Percentiles rank a stretch among this genome's conserved stretches.
Conservation (phyloP, 345 rosid genomes). For the Pistacia vera region DNA sequence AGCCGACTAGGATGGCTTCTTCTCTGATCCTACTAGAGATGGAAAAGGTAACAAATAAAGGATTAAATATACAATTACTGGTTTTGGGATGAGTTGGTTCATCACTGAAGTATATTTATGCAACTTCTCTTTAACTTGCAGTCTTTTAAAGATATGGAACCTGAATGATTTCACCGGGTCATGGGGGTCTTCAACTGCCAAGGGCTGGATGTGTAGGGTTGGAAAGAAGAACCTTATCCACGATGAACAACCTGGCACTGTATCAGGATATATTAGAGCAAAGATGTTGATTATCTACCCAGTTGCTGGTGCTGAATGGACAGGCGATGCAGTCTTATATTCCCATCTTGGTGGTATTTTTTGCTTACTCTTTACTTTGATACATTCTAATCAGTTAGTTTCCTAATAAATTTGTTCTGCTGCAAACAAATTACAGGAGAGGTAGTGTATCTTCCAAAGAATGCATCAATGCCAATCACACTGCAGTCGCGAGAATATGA, state of each 20-base stretch:
- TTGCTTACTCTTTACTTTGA: not conserved
- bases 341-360: conserved; percentile 63
- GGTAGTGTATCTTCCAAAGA: conserved; percentile 54
- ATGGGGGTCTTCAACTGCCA: conserved; percentile 68
- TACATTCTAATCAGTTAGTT: not conserved
- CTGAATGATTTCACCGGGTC: conserved; percentile 61
- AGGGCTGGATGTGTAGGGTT: conserved; percentile 66
- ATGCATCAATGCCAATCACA: conserved; percentile 57
- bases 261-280: conserved; percentile 50
- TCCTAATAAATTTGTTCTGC: not conserved
- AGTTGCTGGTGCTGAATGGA: conserved; percentile 57
- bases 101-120: not conserved
- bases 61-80: not conserved
- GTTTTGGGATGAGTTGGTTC: not conserved
- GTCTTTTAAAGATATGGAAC: conserved; percentile 71
- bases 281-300: conserved; percentile 57
- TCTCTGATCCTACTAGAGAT: conserved; percentile 63
- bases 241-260: conserved; percentile 54
- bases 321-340: conserved; percentile 52
- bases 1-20: conserved; percentile 73
- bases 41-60: conserved; percentile 46
- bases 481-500: conserved; percentile 56
- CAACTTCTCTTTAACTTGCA: conserved; percentile 23
- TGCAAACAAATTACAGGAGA: conserved; percentile 47
- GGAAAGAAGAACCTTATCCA: conserved; percentile 65